These are phyloP conservation scores for Fusarium sp. DNA, from an alignment of 2,329 filamentous ascomycete genomes.

Conservation along the genomic window DNA sequence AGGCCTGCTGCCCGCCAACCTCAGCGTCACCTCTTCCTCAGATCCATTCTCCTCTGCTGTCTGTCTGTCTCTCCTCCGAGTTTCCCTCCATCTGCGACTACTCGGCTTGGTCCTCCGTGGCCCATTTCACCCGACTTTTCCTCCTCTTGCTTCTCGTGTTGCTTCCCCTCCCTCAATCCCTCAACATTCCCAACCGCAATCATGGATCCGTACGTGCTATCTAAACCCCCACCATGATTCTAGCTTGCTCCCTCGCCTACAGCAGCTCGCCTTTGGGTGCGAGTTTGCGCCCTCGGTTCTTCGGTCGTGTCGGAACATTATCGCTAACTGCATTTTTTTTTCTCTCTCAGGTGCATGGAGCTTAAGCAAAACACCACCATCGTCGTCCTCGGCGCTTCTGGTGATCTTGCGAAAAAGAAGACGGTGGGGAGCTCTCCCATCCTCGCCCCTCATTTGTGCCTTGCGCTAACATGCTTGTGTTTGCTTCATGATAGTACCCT, in stretches of 20 bases:
- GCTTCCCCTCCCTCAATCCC: constrained; percentile 12
- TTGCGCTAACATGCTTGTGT: constrained; percentile 39
- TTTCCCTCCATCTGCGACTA: constrained; percentile 14
- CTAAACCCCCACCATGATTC: constrained; percentile 42
- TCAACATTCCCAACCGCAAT: constrained; percentile 35
- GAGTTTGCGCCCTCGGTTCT: neutral
- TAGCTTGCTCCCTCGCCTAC: constrained; percentile 27
- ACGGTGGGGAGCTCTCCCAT: constrained; percentile 71
- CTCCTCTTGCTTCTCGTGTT: constrained; percentile 15
- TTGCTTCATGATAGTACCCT: constrained; percentile 75
- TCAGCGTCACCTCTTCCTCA: constrained; percentile 40
- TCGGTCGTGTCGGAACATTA: constrained; percentile 4
- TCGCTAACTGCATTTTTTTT: constrained; percentile 25
- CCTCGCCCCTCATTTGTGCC: constrained; percentile 19
- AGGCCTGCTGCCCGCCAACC: constrained; percentile 38
- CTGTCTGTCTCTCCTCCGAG: constrained; percentile 4
- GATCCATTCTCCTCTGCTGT: constrained; percentile 32
- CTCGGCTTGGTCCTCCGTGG: constrained; percentile 22
- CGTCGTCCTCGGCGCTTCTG: constrained; percentile 95
- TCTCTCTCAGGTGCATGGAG: constrained; percentile 73
- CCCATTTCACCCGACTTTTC: constrained; percentile 11
- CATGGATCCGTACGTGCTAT: constrained; percentile 45
- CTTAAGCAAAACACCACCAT: constrained; percentile 99
- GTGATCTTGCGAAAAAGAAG: constrained; percentile 99
- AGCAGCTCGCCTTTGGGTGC: constrained; percentile 31